Percentiles rank a stretch among this genome's conserved stretches.
Evolutionary conservation across 2,329 filamentous ascomycete genomes (phyloP).

Genomic region (Penicillium sp.): DNA sequence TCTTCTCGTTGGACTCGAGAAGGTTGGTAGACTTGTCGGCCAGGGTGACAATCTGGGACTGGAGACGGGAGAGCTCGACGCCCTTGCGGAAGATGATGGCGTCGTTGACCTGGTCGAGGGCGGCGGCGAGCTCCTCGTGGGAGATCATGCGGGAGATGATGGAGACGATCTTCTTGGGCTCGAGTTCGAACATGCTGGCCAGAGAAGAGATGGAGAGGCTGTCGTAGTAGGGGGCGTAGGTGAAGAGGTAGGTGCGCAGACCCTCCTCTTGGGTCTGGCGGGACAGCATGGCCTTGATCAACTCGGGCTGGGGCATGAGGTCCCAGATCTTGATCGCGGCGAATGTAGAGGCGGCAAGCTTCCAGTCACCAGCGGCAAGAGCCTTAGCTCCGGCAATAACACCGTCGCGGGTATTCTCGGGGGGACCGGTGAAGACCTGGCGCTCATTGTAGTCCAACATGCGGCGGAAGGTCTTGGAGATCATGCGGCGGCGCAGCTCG

Average conservation of each 20-base stretch:
- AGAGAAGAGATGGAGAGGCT: slow-evolving; percentile 84
- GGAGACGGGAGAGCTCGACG: slow-evolving; percentile 91
- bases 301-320: slow-evolving; percentile 84
- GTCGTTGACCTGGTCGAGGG: slow-evolving; percentile 94
- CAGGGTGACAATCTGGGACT: slow-evolving; percentile 89
- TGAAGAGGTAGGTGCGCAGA: slow-evolving; percentile 96
- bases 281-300: slow-evolving; percentile 95
- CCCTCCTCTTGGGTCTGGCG: slow-evolving; percentile 99
- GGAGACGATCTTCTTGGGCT: slow-evolving; percentile 84
- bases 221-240: slow-evolving; percentile 98
- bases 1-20: slow-evolving; percentile 96
- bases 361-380: slow-evolving; percentile 95
- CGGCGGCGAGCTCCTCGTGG: slow-evolving; percentile 94
- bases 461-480: slow-evolving; percentile 98
- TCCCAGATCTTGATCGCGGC: slow-evolving; percentile 99
- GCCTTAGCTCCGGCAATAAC: slow-evolving; percentile 99
- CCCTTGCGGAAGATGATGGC: slow-evolving; percentile 99
- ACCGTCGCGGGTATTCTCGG: slow-evolving; percentile 97
- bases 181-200: slow-evolving; percentile 92
- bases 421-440: slow-evolving; percentile 97
- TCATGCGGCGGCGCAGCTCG: slow-evolving; percentile 94
- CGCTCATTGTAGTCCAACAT: slow-evolving; percentile 99
- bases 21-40: slow-evolving; percentile 94
- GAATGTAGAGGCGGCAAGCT: slow-evolving; percentile 90
- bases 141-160: slow-evolving; percentile 99